phyloP scores from a whole-genome alignment of 2,329 filamentous ascomycete species.

The Xylaria sp. region DNA sequence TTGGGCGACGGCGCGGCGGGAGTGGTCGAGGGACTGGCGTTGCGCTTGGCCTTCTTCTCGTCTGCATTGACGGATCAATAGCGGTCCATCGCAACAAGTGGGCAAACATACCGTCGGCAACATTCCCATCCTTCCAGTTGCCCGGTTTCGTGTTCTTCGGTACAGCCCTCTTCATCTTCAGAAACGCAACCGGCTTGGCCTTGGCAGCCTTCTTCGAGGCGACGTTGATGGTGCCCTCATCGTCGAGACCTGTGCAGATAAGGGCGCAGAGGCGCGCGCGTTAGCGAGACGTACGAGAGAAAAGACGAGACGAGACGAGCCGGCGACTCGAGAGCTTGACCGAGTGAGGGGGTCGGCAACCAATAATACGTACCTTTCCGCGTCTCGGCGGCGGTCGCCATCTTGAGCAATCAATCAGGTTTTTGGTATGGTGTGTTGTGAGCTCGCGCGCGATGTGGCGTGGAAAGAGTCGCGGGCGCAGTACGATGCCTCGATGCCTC shows the following conservation, averaged over 20 bases:
- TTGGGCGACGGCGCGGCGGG: slow-evolving; percentile 59
- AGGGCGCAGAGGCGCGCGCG: slow-evolving; percentile 32
- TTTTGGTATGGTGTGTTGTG: background rate
- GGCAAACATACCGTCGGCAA: slow-evolving; percentile 65
- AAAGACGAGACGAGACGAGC: too few relatives aligned
- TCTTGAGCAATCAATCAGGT: slow-evolving; percentile 26
- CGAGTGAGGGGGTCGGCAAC: background rate
- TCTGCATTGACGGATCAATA: slow-evolving; percentile 49
- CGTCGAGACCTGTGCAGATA: slow-evolving; percentile 54
- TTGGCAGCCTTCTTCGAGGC: slow-evolving; percentile 65
- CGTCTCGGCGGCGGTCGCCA: slow-evolving; percentile 45
- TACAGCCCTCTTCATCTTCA: slow-evolving; percentile 71
- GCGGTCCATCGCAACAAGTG: background rate
- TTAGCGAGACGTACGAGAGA: slow-evolving; percentile 30
- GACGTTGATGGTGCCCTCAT: slow-evolving; percentile 71
- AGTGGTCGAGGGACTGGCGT: slow-evolving; percentile 53
- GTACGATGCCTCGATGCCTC: background rate
- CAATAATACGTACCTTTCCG: slow-evolving; percentile 43
- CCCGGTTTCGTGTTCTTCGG: slow-evolving; percentile 74
- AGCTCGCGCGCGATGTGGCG: background rate
- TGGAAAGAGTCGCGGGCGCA: slow-evolving; percentile 2
- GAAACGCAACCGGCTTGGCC: slow-evolving; percentile 56
- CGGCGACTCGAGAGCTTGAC: slow-evolving; percentile 15
- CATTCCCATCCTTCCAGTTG: slow-evolving; percentile 75
- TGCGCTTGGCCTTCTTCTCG: slow-evolving; percentile 64